Conservation (phyloP, 2,329 filamentous ascomycete species). For the Claviceps purpurea region DNA sequence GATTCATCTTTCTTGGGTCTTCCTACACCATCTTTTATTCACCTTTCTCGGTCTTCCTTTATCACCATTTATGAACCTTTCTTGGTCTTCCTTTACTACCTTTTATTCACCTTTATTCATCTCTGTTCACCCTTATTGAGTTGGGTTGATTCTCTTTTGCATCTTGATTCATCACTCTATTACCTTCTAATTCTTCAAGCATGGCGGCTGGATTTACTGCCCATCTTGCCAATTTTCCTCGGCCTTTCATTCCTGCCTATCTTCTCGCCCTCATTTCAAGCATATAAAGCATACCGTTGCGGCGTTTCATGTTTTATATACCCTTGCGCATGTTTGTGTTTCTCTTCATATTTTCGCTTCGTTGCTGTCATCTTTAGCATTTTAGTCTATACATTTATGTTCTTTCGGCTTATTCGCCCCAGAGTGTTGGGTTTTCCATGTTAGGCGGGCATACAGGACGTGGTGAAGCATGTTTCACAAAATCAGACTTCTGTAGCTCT, state of each 20-base stretch:
- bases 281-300: conserved; percentile 1
- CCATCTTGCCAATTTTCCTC: no score
- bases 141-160: no score
- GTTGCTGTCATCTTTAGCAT: background rate
- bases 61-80: conserved; percentile 1
- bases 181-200: no score
- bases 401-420: no score
- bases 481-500: no score
- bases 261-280: background rate
- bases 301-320: conserved; percentile 24
- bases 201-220: no score
- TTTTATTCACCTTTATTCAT: background rate
- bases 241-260: no score
- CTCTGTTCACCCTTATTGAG: background rate
- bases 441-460: no score
- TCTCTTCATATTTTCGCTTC: background rate
- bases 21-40: background rate
- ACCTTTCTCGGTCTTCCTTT: background rate
- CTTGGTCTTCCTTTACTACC: background rate
- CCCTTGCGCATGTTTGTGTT: conserved; percentile 7
- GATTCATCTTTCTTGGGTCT: conserved; percentile 8
- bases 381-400: no score
- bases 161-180: no score
- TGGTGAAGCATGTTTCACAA: no score
- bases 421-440: no score